Evolutionary conservation across 192 early-diverging fungal species (phyloP).

Genomic region (Gamsiella multidivaricata): DNA sequence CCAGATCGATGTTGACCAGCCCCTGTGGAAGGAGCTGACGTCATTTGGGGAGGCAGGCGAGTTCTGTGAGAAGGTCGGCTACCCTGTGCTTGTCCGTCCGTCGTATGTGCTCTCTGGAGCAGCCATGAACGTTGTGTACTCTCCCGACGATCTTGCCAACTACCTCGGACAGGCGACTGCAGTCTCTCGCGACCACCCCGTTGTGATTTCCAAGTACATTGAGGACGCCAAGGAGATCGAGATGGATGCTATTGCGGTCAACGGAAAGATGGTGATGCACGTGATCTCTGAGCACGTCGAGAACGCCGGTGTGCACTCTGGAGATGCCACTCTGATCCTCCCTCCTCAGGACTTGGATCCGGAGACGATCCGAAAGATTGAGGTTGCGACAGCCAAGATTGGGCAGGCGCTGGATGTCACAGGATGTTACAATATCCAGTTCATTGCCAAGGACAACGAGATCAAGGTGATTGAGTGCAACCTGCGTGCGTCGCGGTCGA

Average conservation of each 20-base stretch:
- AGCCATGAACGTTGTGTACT: constrained; percentile 96
- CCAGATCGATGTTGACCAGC: constrained; percentile 97
- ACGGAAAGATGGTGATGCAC: constrained; percentile 94
- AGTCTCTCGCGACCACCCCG: constrained; percentile 93
- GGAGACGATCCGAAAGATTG: constrained; percentile 94
- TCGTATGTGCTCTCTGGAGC: constrained; percentile 99
- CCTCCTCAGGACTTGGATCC: constrained; percentile 96
- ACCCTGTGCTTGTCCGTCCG: constrained; percentile 96
- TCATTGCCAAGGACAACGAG: constrained; percentile 99
- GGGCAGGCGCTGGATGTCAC: constrained; percentile 94
- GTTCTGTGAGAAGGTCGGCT: constrained; percentile 92
- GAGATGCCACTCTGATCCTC: constrained; percentile 95
- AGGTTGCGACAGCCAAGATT: constrained; percentile 91
- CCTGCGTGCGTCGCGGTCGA: constrained; percentile 94
- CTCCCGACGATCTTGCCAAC: constrained; percentile 81
- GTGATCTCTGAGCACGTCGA: constrained; percentile 98
- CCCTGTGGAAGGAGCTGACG: constrained; percentile 96
- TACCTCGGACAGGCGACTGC: constrained; percentile 92
- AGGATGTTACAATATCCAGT: constrained; percentile 99
- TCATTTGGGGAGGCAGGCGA: constrained; percentile 83
- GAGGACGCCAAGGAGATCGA: constrained; percentile 99
- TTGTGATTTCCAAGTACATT: constrained; percentile 99
- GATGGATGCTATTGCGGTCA: constrained; percentile 96
- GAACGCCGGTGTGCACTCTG: constrained; percentile 99
- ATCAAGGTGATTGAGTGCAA: constrained; percentile 99